These are phyloP conservation scores for Amanita muscaria DNA, from an alignment of 768 basidiomycete species.

Conservation along the genomic window DNA sequence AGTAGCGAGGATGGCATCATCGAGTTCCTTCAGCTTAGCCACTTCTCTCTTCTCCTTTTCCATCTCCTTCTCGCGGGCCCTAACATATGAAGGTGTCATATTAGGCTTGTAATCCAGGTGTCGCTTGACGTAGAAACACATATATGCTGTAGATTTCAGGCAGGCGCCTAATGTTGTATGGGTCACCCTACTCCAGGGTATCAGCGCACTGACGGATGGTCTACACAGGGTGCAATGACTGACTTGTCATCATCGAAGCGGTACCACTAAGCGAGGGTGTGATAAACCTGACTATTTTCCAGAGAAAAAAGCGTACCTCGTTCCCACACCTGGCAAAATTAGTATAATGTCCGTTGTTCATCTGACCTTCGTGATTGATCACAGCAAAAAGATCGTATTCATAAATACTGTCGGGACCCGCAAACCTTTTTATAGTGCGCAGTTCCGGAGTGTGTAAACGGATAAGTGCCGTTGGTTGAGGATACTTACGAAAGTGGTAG, in stretches of 20 bases:
- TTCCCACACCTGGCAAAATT: slow-evolving; percentile 79
- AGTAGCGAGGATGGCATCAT: slow-evolving; percentile 54
- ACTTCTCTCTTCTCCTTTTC: slow-evolving; percentile 48
- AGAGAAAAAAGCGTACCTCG: slow-evolving; percentile 45
- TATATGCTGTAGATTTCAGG: slow-evolving; percentile 72
- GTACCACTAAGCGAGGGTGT: slow-evolving; percentile 57
- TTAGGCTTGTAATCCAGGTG: slow-evolving; percentile 77
- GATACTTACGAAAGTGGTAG: slow-evolving; percentile 21
- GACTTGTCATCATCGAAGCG: slow-evolving; percentile 93
- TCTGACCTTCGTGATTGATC: slow-evolving; percentile 89
- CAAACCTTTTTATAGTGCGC: slow-evolving; percentile 24
- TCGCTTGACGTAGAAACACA: slow-evolving; percentile 94
- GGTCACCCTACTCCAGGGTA: slow-evolving; percentile 44
- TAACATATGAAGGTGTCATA: slow-evolving; percentile 58
- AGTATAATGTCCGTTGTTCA: slow-evolving; percentile 93
- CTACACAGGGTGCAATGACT: slow-evolving; percentile 16
- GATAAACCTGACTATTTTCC: background rate
- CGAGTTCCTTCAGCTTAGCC: slow-evolving; percentile 50
- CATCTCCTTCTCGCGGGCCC: slow-evolving; percentile 57
- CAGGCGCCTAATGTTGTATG: slow-evolving; percentile 60
- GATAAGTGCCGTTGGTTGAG: background rate
- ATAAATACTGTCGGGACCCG: slow-evolving; percentile 62
- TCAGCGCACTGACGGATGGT: background rate
- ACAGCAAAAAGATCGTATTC: slow-evolving; percentile 91
- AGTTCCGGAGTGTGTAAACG: background rate